phyloP scores from a whole-genome alignment of 345 rosid genomes.

The Lepidium didymum region DNA sequence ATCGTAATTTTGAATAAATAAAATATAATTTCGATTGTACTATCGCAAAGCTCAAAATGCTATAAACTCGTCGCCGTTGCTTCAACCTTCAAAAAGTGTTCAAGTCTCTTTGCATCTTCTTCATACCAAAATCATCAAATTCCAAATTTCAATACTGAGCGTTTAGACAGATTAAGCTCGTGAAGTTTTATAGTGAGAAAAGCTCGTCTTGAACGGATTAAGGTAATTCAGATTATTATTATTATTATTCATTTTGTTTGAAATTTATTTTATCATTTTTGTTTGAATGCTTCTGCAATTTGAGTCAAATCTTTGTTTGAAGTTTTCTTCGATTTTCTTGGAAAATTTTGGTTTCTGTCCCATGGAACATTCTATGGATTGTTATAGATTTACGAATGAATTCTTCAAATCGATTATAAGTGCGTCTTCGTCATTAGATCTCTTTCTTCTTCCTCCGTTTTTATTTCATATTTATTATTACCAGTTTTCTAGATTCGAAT shows the following conservation, averaged over 20 bases:
- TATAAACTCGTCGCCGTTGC: conserved; percentile 33
- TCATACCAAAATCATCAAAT: neutral
- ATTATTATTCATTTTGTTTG: neutral
- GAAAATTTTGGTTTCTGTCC: neutral
- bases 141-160: neutral
- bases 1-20: neutral
- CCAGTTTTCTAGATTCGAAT: conserved; percentile 17
- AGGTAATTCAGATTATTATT: conserved; percentile 2
- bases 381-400: conserved; percentile 6
- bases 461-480: neutral
- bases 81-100: conserved; percentile 2
- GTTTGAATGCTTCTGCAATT: conserved; percentile 1
- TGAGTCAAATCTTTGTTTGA: conserved; percentile 13
- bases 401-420: conserved; percentile 2
- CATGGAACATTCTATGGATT: conserved; percentile 4
- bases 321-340: neutral
- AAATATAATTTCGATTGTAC: neutral
- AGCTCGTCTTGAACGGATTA: neutral
- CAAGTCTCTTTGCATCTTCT: conserved; percentile 14
- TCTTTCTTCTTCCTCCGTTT: conserved; percentile 1
- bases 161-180: no score
- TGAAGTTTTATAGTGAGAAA: no score
- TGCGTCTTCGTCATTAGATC: conserved; percentile 18
- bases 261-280: neutral
- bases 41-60: neutral